Conservation (phyloP, 2,329 filamentous ascomycete genomes). For the Sporothrix humicola region DNA sequence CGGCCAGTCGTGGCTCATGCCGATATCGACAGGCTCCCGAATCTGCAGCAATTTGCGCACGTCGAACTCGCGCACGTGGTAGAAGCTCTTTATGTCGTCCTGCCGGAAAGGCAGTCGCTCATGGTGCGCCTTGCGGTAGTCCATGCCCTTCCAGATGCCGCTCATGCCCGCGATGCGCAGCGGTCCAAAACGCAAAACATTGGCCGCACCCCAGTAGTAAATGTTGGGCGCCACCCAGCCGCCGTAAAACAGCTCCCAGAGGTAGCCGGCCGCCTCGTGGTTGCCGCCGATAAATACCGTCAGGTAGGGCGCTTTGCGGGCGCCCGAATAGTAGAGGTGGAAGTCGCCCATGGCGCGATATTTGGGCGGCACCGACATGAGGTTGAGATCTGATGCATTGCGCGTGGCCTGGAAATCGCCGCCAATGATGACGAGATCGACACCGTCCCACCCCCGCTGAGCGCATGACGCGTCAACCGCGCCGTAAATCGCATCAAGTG, state of each 20-base stretch:
- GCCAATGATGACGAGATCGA: conserved; percentile 92
- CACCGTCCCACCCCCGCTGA: conserved; percentile 74
- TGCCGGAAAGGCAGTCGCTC: conserved; percentile 84
- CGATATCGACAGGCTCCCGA: conserved; percentile 86
- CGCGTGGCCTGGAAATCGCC: conserved; percentile 95
- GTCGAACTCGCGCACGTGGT: conserved; percentile 89
- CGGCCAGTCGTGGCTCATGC: conserved; percentile 96
- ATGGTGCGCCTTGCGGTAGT: conserved; percentile 82
- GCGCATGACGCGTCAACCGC: conserved; percentile 72
- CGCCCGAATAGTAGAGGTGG: conserved; percentile 88
- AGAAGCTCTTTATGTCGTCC: conserved; percentile 79
- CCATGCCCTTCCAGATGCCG: conserved; percentile 92
- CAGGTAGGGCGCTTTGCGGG: conserved; percentile 77
- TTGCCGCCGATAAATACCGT: conserved; percentile 95
- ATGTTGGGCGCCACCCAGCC: conserved; percentile 98
- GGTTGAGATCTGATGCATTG: conserved; percentile 83
- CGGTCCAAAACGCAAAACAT: conserved; percentile 81
- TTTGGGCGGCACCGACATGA: conserved; percentile 88
- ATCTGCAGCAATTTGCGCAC: conserved; percentile 86
- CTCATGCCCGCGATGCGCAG: conserved; percentile 88
- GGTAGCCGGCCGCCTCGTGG: conserved; percentile 88
- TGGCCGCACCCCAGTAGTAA: conserved; percentile 94
- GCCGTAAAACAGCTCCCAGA: conserved; percentile 93
- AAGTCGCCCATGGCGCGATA: conserved; percentile 91
- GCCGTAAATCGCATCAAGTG: conserved; percentile 87